Evolutionary conservation across 257 asterid genomes (phyloP), one percentile per base, ranked within the genome.

Genomic region (Solanum ossicruentum): DNA sequence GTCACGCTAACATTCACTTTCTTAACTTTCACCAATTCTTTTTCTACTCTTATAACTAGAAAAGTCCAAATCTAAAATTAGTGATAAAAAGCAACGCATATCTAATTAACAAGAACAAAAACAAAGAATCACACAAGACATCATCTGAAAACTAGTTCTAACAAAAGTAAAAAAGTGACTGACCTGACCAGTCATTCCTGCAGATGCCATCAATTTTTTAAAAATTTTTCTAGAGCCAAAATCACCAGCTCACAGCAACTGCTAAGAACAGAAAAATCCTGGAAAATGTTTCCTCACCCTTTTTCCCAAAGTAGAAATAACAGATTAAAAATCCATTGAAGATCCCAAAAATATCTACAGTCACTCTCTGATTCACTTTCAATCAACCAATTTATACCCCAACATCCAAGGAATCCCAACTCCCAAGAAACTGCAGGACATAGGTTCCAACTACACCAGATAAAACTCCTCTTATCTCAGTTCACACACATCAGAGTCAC

Each of bases 171-270:
- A 60, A 18, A 20, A 88, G n/a, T 18, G 70, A 23, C 89, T 83
- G 69, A 94, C 98, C 94, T 88, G 90, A 67, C 20, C 7, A 86
- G 75, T 85, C 93, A 88, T 90, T 61, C 86, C 90, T 83, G 90
- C 86, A 87, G 91, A 73, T 83, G 63, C 84, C 89, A 89, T 88
- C n/a, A 83, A 36, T 10, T 10, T 49, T 52, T 84, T 82, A 13
- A 66, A 28, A 28, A 12, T 3, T 66, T n/a, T n/a, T 81, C 86
- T 81, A 67, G 41, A 82, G 51, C 67, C 75, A 71, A 49, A 51
- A n/a, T 66, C 85, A 56, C 20, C 58, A 54, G 16, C 7, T 15
- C 18, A 52, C 81, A 83, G 39, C 85, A 61, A 77, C 86, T 41
- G 32, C 80, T 80, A 9, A 49, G n/a, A 8, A n/a, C 32, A 1